Percentiles rank a stretch among this genome's conserved stretches.
Evolutionary conservation across 192 early-diverging fungal species (phyloP).

Genomic region (Coemansia sp.): DNA sequence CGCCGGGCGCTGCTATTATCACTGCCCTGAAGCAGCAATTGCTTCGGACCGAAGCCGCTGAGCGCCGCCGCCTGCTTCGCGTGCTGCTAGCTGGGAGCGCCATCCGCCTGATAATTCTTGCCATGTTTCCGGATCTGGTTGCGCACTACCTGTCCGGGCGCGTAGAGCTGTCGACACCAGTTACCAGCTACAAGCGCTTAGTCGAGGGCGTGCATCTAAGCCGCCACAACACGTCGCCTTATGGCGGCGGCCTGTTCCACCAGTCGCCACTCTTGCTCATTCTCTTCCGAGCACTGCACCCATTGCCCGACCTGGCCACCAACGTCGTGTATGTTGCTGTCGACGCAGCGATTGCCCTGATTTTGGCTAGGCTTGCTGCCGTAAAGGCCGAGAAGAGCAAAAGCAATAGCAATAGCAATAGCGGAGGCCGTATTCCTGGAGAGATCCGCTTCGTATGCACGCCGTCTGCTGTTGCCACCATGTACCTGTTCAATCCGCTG

Average conservation of each 20-base stretch:
- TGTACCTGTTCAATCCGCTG: constrained; percentile 81
- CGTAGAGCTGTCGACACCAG: constrained; percentile 82
- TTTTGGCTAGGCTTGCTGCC: constrained; percentile 59
- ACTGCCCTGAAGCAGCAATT: neutral
- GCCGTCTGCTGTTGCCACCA: constrained; percentile 43
- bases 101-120: constrained; percentile 48
- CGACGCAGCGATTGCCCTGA: constrained; percentile 66
- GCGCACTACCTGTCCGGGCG: constrained; percentile 52
- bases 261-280: constrained; percentile 82
- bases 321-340: constrained; percentile 57
- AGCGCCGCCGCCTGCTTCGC: constrained; percentile 16
- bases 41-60: neutral
- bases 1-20: neutral
- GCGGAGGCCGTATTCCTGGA: constrained; percentile 22
- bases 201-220: constrained; percentile 83
- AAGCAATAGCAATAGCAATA: constrained; percentile 1
- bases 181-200: constrained; percentile 84
- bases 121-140: constrained; percentile 40
- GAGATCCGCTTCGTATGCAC: constrained; percentile 44
- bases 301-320: constrained; percentile 56
- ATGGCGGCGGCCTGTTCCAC: constrained; percentile 86
- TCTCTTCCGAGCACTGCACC: constrained; percentile 64
- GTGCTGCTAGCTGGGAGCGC: constrained; percentile 17
- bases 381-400: constrained; percentile 20
- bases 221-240: constrained; percentile 71